Evolutionary conservation across 805 yeast genomes (phyloP).

Genomic region (Candida mattraensis): DNA sequence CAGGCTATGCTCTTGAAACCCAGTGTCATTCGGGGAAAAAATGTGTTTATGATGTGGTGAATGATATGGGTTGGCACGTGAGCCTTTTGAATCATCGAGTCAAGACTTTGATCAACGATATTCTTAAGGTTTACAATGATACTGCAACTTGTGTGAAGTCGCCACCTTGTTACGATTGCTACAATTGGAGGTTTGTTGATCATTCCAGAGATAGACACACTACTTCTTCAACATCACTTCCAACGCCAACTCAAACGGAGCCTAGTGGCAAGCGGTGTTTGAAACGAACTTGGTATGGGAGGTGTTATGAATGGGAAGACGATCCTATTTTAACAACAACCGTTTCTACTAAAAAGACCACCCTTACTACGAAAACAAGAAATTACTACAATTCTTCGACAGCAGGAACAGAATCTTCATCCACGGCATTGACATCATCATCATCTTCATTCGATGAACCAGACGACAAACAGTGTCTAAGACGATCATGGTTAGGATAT

Average conservation of each 20-base stretch:
- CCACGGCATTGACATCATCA: conserved; percentile 3
- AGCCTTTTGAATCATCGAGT: conserved; percentile 86
- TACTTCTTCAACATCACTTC: conserved; percentile 30
- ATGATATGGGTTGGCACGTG: conserved; percentile 89
- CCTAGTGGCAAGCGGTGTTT: conserved; percentile 46
- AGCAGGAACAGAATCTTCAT: conserved; percentile 4
- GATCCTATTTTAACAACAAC: too few species aligned
- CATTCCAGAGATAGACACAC: conserved; percentile 38
- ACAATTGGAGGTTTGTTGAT: conserved; percentile 77
- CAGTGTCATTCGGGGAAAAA: conserved; percentile 88
- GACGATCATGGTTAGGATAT: conserved; percentile 23
- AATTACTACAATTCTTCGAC: conserved; percentile 4
- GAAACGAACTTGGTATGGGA: conserved; percentile 65
- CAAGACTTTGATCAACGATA: conserved; percentile 83
- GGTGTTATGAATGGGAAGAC: conserved; percentile 37
- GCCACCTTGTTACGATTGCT: conserved; percentile 88
- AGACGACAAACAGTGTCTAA: conserved; percentile 13
- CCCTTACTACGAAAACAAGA: conserved; percentile 10
- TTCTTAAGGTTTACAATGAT: conserved; percentile 67
- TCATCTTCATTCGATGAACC: too few species aligned
- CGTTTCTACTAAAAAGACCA: conserved; percentile 9
- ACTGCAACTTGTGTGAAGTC: conserved; percentile 74
- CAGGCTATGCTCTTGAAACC: conserved; percentile 97
- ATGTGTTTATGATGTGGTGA: conserved; percentile 87
- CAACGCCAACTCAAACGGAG: conserved; percentile 23